Percentiles rank a stretch among this genome's conserved stretches.
Evolutionary conservation across 1,284 basidiomycete genomes (phyloP).

Genomic region (Cutaneotrichosporon mucoides): DNA sequence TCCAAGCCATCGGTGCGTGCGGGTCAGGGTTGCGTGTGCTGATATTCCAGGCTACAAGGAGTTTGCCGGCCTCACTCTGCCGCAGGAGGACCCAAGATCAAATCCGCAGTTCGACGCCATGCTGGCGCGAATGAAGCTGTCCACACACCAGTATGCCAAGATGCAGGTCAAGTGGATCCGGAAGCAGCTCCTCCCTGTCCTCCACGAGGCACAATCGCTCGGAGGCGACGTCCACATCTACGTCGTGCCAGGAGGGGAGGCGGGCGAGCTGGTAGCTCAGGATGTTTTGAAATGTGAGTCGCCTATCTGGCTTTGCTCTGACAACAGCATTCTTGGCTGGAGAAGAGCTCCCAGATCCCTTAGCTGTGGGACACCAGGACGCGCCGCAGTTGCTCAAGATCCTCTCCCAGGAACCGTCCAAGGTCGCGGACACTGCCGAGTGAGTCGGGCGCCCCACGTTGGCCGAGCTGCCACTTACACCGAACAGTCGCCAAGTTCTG

Average conservation of each 20-base stretch:
- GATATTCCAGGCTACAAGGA: slow-evolving; percentile 73
- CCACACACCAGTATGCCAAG: slow-evolving; percentile 88
- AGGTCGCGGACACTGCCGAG: slow-evolving; percentile 46
- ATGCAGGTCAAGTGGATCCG: slow-evolving; percentile 88
- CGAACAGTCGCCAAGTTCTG: slow-evolving; percentile 56
- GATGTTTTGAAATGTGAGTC: slow-evolving; percentile 55
- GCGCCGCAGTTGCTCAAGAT: slow-evolving; percentile 57
- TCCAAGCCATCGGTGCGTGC: slow-evolving; percentile 79
- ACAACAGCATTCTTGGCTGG: slow-evolving; percentile 60
- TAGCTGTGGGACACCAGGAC: slow-evolving; percentile 55
- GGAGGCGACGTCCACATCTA: slow-evolving; percentile 47
- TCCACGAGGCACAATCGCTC: slow-evolving; percentile 54
- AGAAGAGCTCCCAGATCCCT: slow-evolving; percentile 59
- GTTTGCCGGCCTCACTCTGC: slow-evolving; percentile 58
- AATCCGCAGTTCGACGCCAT: slow-evolving; percentile 55
- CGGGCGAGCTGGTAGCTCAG: slow-evolving; percentile 59
- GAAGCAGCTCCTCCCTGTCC: slow-evolving; percentile 79
- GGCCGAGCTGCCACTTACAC: no score
- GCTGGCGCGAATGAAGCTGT: slow-evolving; percentile 74
- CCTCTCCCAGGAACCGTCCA: slow-evolving; percentile 37
- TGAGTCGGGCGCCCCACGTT: slow-evolving; percentile 24
- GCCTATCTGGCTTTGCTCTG: neutral
- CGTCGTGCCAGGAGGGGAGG: slow-evolving; percentile 54
- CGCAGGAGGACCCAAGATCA: slow-evolving; percentile 16
- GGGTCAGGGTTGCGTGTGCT: no score